Percentiles rank a stretch among this genome's conserved stretches.
Conservation (phyloP, 208 protist genomes). For the Trypanosoma melophagium region DNA sequence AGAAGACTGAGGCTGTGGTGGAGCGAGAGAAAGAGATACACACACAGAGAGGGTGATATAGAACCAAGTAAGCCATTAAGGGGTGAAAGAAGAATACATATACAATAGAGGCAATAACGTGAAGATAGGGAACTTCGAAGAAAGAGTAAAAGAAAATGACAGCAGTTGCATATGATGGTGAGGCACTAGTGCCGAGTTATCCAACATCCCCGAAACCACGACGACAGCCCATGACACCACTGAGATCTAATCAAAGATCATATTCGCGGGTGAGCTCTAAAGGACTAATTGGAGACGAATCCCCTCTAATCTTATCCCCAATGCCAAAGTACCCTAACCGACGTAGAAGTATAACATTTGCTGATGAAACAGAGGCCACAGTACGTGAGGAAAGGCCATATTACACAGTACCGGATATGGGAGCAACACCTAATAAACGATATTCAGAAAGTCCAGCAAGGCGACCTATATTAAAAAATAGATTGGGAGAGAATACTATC, state of each 20-base stretch:
- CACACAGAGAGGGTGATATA: too few relatives aligned
- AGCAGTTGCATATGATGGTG: conserved; percentile 1
- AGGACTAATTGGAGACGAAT: conserved; percentile 52
- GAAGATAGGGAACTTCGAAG: too few relatives aligned
- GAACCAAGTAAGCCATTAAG: too few relatives aligned
- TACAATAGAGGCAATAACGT: too few relatives aligned
- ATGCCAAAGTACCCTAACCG: conserved; percentile 74
- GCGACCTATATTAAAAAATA: not conserved
- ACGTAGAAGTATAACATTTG: conserved; percentile 85
- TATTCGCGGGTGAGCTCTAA: conserved; percentile 76
- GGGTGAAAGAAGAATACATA: too few relatives aligned
- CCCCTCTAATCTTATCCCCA: conserved; percentile 69
- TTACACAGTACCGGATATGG: conserved; percentile 51
- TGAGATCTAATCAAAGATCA: conserved; percentile 81
- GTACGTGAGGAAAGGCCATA: conserved; percentile 75
- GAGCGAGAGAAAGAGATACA: too few relatives aligned
- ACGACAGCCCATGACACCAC: conserved; percentile 58
- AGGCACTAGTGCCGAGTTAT: conserved; percentile 16
- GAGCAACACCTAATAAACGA: conserved; percentile 13
- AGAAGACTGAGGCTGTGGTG: too few relatives aligned
- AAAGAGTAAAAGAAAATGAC: not conserved
- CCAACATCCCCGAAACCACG: conserved; percentile 68
- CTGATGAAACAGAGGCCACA: conserved; percentile 30
- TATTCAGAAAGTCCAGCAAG: conserved; percentile 10
- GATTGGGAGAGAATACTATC: conserved; percentile 5